A percentile compares a stretch with the other conserved stretches of the same genome.
phyloP scores from a whole-genome alignment of 2,329 filamentous ascomycete genomes.

The Exutisphaerella laricina region DNA sequence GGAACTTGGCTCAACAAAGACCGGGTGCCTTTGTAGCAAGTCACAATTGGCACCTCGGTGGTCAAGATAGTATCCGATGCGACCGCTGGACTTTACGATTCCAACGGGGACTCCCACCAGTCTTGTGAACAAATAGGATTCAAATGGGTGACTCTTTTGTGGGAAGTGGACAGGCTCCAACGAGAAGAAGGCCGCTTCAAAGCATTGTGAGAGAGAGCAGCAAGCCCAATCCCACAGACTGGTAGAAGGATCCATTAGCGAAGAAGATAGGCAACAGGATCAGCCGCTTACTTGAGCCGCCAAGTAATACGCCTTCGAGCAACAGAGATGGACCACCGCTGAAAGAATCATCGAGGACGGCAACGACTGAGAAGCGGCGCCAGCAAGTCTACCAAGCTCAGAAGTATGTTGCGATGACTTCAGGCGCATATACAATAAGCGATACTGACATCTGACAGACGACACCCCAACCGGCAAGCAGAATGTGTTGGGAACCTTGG shows the following conservation, averaged over 20 bases:
- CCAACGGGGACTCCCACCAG: too few relatives aligned
- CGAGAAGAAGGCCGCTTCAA: background rate
- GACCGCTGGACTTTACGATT: too few relatives aligned
- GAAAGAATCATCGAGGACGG: constrained; percentile 2
- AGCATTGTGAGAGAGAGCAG: background rate
- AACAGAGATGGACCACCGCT: constrained; percentile 2
- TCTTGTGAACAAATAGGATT: too few relatives aligned
- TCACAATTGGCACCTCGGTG: too few relatives aligned
- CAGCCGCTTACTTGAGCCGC: constrained; percentile 7
- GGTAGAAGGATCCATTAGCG: background rate
- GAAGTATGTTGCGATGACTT: too few relatives aligned
- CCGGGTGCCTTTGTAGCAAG: too few relatives aligned
- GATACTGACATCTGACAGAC: constrained; percentile 10
- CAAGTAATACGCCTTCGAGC: constrained; percentile 2
- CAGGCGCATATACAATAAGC: background rate
- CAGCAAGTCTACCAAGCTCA: constrained; percentile 27
- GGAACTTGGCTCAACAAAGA: too few relatives aligned
- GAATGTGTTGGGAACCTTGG: constrained; percentile 23
- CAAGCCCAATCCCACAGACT: background rate
- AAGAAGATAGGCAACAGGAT: constrained; percentile 6
- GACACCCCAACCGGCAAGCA: constrained; percentile 24
- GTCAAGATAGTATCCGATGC: too few relatives aligned
- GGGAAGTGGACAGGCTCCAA: too few relatives aligned
- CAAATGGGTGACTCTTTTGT: too few relatives aligned
- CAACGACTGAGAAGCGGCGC: constrained; percentile 15